Percentiles rank a stretch among this genome's conserved stretches.
Conservation (phyloP, 2,329 filamentous ascomycete genomes). For the Phialemonium atrogriseum region DNA sequence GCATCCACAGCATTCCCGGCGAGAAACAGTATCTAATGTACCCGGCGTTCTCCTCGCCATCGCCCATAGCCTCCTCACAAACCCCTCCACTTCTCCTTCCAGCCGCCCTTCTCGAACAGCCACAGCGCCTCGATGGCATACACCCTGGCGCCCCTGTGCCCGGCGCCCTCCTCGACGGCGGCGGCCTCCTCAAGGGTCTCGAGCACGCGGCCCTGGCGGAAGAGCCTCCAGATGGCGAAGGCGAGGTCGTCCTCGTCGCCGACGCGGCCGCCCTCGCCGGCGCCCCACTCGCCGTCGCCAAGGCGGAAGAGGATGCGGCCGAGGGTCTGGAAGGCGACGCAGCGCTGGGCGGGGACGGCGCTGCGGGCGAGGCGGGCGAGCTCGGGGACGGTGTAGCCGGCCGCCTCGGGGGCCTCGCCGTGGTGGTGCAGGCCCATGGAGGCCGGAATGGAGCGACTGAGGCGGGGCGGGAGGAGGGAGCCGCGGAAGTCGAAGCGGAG, state of each 20-base stretch:
- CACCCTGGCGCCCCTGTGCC: constrained; percentile 71
- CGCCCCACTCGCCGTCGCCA: constrained; percentile 63
- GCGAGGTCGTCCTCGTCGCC: constrained; percentile 50
- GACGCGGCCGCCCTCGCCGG: constrained; percentile 46
- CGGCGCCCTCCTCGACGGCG: constrained; percentile 49
- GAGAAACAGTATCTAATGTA: too few relatives aligned
- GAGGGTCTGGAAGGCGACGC: constrained; percentile 84
- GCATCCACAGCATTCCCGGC: too few relatives aligned
- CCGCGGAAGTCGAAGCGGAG: constrained; percentile 88
- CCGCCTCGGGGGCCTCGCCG: constrained; percentile 82
- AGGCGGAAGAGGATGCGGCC: constrained; percentile 79
- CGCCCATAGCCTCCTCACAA: constrained; percentile 5
- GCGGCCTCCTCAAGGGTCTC: constrained; percentile 72
- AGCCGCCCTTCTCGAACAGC: constrained; percentile 67
- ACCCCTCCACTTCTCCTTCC: constrained; percentile 55
- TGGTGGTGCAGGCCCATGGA: constrained; percentile 87
- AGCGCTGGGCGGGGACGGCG: constrained; percentile 76
- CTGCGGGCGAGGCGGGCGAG: constrained; percentile 74
- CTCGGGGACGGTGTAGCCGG: constrained; percentile 88
- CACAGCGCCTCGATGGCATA: constrained; percentile 88
- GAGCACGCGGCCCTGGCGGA: constrained; percentile 70
- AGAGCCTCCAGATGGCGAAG: constrained; percentile 72
- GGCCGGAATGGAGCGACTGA: constrained; percentile 65
- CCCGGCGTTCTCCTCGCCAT: constrained; percentile 2
- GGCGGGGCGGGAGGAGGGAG: constrained; percentile 66